These are phyloP conservation scores for Cladophialophora bantiana DNA, from an alignment of 2,329 filamentous ascomycete genomes.

Conservation along the genomic window DNA sequence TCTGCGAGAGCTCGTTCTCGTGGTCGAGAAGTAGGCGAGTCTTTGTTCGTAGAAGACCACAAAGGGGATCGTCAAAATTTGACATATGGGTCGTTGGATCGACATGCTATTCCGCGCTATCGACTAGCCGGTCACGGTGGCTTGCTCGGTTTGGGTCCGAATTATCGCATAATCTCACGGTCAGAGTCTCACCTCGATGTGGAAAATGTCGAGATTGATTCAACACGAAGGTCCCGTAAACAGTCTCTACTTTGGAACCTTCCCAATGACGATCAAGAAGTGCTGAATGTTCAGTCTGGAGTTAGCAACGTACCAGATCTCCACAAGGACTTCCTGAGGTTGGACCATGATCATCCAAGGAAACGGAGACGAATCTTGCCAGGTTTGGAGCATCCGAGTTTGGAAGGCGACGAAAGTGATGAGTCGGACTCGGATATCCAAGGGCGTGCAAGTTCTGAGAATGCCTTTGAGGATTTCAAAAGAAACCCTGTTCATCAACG, in stretches of 20 bases:
- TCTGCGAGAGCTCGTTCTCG: neutral
- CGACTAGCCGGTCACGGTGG: constrained; percentile 70
- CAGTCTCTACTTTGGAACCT: constrained; percentile 50
- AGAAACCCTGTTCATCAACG: constrained; percentile 46
- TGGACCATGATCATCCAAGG: constrained; percentile 37
- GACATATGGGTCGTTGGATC: constrained; percentile 75
- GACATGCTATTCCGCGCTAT: constrained; percentile 74
- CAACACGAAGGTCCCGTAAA: constrained; percentile 44
- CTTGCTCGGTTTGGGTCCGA: constrained; percentile 70
- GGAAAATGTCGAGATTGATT: constrained; percentile 49
- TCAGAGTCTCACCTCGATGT: constrained; percentile 59
- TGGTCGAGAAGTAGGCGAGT: neutral
- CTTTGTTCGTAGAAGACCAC: constrained; percentile 59
- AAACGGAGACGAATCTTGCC: constrained; percentile 35
- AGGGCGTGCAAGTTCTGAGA: constrained; percentile 50
- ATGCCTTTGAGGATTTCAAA: constrained; percentile 59
- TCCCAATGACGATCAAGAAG: constrained; percentile 36
- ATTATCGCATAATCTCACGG: constrained; percentile 71
- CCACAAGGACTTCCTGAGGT: constrained; percentile 46
- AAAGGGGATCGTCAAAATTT: constrained; percentile 79
- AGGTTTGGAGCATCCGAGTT: constrained; percentile 42
- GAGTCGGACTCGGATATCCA: constrained; percentile 53
- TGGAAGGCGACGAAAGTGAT: constrained; percentile 59
- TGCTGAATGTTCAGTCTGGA: constrained; percentile 37
- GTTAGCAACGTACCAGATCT: constrained; percentile 39